Percentiles rank a stretch among this genome's conserved stretches.
phyloP scores from a whole-genome alignment of 345 rosid species.

The Citrus cavaleriei region DNA sequence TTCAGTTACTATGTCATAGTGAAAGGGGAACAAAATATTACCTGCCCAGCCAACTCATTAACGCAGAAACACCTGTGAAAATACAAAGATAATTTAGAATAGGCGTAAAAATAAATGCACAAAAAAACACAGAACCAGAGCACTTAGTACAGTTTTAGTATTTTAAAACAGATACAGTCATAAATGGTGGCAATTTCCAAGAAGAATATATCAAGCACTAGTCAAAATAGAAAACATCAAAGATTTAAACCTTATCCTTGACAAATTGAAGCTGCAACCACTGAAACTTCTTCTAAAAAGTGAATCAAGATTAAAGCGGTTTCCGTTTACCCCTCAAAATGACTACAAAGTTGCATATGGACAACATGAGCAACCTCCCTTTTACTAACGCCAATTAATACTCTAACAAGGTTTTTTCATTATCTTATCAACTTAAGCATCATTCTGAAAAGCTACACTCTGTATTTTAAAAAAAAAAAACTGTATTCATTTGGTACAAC shows the following conservation, averaged over 20 bases:
- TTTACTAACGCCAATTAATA: neutral
- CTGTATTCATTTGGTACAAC: neutral
- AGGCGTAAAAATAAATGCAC: neutral
- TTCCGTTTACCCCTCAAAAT: neutral
- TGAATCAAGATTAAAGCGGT: neutral
- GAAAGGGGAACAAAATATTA: conserved; percentile 16
- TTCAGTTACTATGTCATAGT: neutral
- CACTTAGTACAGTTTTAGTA: neutral
- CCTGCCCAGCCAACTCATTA: conserved; percentile 70
- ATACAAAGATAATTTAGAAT: conserved; percentile 14
- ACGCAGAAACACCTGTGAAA: conserved; percentile 67
- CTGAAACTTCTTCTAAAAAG: neutral
- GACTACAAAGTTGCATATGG: neutral
- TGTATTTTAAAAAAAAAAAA: neutral
- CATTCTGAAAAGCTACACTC: neutral
- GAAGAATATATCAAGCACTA: neutral
- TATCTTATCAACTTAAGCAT: neutral
- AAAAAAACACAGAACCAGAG: neutral
- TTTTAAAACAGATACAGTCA: neutral
- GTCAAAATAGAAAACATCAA: neutral
- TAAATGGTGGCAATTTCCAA: neutral
- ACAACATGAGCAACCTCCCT: neutral
- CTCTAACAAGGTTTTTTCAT: neutral
- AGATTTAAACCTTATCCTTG: neutral
- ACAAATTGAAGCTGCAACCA: neutral